A percentile compares a stretch with the other conserved stretches of the same genome.
Conservation (phyloP, 768 basidiomycete species). For the Mycena epipterygia region DNA sequence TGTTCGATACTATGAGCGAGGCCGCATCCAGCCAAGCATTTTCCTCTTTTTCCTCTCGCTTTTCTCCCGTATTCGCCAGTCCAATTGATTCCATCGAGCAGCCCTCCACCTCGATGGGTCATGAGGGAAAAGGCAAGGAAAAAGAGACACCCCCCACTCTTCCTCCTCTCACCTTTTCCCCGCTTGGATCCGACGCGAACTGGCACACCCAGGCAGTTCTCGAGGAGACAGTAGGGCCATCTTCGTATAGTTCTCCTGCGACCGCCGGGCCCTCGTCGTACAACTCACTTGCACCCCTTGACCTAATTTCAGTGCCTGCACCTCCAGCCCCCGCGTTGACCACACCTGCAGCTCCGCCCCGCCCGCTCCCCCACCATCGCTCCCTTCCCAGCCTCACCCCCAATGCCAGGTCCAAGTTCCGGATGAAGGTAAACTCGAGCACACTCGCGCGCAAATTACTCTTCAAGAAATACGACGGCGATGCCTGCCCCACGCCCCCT, state of each 20-base stretch:
- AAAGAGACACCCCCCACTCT: constrained; percentile 67
- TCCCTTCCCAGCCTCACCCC: constrained; percentile 70
- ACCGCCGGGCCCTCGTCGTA: constrained; percentile 57
- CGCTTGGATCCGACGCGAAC: constrained; percentile 61
- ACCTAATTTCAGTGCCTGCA: constrained; percentile 37
- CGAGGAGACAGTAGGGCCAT: constrained; percentile 53
- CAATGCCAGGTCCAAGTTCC: constrained; percentile 61
- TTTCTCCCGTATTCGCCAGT: constrained; percentile 23
- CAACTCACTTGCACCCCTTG: constrained; percentile 43
- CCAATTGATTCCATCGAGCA: constrained; percentile 36
- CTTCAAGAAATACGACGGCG: constrained; percentile 55
- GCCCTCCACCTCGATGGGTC: constrained; percentile 29
- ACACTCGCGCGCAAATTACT: constrained; percentile 71
- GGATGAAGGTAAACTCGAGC: constrained; percentile 62
- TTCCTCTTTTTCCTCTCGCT: constrained; percentile 28
- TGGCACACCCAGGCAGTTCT: constrained; percentile 49
- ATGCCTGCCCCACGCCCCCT: constrained; percentile 32
- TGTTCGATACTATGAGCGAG: not conserved
- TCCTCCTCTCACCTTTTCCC: constrained; percentile 75
- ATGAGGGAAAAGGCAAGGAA: constrained; percentile 70
- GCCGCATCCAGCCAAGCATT: not conserved
- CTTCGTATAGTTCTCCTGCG: constrained; percentile 45
- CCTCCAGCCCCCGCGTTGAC: constrained; percentile 37
- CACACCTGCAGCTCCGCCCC: constrained; percentile 40
- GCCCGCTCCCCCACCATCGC: constrained; percentile 57